Evolutionary conservation across 192 early-diverging fungal species (phyloP), one percentile per base, ranked within the genome.

Genomic region (Podila verticillata): DNA sequence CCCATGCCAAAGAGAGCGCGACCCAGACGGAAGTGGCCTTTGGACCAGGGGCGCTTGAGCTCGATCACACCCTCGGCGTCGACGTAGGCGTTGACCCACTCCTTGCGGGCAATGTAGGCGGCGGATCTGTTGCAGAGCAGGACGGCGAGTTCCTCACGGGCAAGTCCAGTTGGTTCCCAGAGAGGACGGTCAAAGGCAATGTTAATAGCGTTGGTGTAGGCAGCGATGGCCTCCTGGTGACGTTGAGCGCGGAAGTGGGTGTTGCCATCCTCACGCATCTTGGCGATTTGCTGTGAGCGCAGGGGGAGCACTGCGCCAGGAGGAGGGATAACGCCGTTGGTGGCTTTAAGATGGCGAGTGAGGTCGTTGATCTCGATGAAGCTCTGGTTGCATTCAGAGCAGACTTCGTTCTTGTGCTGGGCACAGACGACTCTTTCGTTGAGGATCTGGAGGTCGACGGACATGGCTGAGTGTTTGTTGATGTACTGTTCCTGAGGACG

Each of bases 191-290:
- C 88, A 66, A 87, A 89, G 2, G 92, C 90, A 32, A 96, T 75
- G 28, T 91, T 93, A 57, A 97, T 91, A 8, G 97, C 97, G 74
- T 95, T 91, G 28, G 93, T 91, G 85, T 99, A 99, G 54, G 91
- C 89, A 7, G 86, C 82, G 73, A 97, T 93, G 20, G 97, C 96
- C 71, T 94, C 91, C 29, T 85, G 84, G 74, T 92, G 95, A 36
- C 96, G 91, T 73, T 94, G 93, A 15, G 83, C 86, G 19, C 93
- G 94, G 88, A 96, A 95, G 68, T 86, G 63, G 61, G 92, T 92
- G 89, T 99, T 98, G 54, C 97, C 97, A 29, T 92, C 91, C n/a
- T 89, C 89, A 65, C 82, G 86, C 39, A 88, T 83, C 83, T 89
- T 73, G 81, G 75, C 85, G 65, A 86, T 85, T 85, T 91, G 82